These are phyloP conservation scores for Starmerella scarabaei DNA, from an alignment of 805 yeast species.

Conservation along the genomic window DNA sequence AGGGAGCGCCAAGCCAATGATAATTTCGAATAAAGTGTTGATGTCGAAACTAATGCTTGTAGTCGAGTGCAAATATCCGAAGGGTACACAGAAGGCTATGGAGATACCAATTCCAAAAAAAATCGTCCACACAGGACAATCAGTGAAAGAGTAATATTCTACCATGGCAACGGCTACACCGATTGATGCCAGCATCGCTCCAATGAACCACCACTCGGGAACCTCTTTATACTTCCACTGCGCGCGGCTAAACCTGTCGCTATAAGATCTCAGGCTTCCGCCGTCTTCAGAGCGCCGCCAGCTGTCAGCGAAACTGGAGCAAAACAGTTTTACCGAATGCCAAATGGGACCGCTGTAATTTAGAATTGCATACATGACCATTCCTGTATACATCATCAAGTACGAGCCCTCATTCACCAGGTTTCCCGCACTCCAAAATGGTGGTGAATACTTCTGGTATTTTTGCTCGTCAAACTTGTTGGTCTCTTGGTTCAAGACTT, in stretches of 20 bases:
- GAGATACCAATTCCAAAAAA: constrained; percentile 45
- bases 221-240: constrained; percentile 42
- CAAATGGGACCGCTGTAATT: constrained; percentile 32
- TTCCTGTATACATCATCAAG: constrained; percentile 41
- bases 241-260: constrained; percentile 31
- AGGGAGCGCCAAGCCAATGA: constrained; percentile 55
- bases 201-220: constrained; percentile 41
- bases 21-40: constrained; percentile 49
- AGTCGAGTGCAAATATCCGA: constrained; percentile 46
- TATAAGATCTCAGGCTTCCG: constrained; percentile 6
- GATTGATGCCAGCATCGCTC: constrained; percentile 34
- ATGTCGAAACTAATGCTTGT: constrained; percentile 49
- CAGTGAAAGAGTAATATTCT: constrained; percentile 33
- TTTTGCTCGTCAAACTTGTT: constrained; percentile 31
- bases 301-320: constrained; percentile 4
- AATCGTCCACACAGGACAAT: constrained; percentile 41
- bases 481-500: constrained; percentile 31
- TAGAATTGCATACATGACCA: constrained; percentile 36
- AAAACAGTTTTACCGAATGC: constrained; percentile 22
- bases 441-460: constrained; percentile 42
- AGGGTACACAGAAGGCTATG: constrained; percentile 47
- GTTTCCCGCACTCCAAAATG: constrained; percentile 45
- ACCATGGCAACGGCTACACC: constrained; percentile 33
- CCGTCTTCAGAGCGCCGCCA: constrained; percentile 2
- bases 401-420: constrained; percentile 41